Conservation (phyloP, 495 filamentous ascomycete genomes). For the Penicillium macrosclerotiorum region DNA sequence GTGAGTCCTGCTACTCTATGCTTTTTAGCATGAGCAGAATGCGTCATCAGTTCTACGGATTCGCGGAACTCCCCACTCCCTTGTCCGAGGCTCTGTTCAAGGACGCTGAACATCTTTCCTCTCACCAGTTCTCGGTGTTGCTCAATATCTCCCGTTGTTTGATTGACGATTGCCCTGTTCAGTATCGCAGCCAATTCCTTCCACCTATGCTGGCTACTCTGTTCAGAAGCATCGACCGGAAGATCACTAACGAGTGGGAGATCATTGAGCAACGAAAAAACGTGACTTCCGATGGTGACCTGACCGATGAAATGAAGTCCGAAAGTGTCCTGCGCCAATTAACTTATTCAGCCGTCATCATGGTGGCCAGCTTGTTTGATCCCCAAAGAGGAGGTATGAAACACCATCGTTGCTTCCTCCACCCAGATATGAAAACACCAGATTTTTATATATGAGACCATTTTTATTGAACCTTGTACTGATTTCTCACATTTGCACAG, state of each 20-base stretch:
- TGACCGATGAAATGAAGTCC: slow-evolving; percentile 96
- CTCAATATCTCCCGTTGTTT: slow-evolving; percentile 82
- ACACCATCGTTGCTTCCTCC: not conserved
- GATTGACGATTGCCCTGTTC: slow-evolving; percentile 85
- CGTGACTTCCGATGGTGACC: slow-evolving; percentile 61
- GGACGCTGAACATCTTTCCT: slow-evolving; percentile 79
- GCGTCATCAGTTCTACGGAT: slow-evolving; percentile 84
- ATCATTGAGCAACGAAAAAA: slow-evolving; percentile 61
- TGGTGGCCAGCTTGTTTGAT: slow-evolving; percentile 85
- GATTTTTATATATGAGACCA: not conserved
- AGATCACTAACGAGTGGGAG: slow-evolving; percentile 84
- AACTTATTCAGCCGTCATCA: slow-evolving; percentile 84
- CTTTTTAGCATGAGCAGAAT: slow-evolving; percentile 90
- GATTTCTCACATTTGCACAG: slow-evolving; percentile 11
- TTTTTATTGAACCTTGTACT: not conserved
- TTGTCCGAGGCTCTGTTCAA: slow-evolving; percentile 81
- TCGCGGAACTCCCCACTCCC: slow-evolving; percentile 77
- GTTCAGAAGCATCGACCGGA: slow-evolving; percentile 81
- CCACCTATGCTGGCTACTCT: slow-evolving; percentile 80
- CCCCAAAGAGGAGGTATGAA: slow-evolving; percentile 55
- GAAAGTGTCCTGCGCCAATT: slow-evolving; percentile 95
- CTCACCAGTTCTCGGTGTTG: slow-evolving; percentile 88
- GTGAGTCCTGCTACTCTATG: slow-evolving; percentile 90
- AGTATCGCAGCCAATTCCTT: slow-evolving; percentile 74
- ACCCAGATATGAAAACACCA: not conserved